Conservation (phyloP, 257 asterid genomes). For the Salvia hispanica region DNA sequence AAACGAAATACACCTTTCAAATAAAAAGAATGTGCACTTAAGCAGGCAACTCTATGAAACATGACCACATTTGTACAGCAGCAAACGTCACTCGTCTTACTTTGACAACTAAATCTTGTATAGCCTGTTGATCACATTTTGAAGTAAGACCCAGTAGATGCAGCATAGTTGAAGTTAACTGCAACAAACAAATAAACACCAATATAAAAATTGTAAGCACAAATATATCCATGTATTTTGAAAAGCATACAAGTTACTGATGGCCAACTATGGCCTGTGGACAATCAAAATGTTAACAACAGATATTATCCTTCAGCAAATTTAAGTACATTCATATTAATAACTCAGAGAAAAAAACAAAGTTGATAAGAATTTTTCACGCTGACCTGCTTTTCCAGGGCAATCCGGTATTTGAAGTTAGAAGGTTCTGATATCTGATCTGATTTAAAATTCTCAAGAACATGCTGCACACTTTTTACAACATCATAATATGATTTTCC, state of each 20-base stretch:
- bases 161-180: slow-evolving; percentile 89
- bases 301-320: too few species aligned
- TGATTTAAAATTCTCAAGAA: slow-evolving; percentile 73
- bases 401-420: slow-evolving; percentile 77
- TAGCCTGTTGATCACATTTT: slow-evolving; percentile 41
- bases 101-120: slow-evolving; percentile 69
- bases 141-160: slow-evolving; percentile 89
- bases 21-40: not conserved
- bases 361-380: slow-evolving; percentile 27
- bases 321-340: slow-evolving; percentile 12
- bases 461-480: slow-evolving; percentile 72
- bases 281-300: not conserved
- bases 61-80: not conserved
- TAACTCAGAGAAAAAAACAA: slow-evolving; percentile 21
- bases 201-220: slow-evolving; percentile 8
- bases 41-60: slow-evolving; percentile 10
- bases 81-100: slow-evolving; percentile 45
- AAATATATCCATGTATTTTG: not conserved
- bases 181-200: slow-evolving; percentile 35
- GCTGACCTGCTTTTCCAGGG: slow-evolving; percentile 92
- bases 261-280: slow-evolving; percentile 3
- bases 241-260: not conserved
- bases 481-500: slow-evolving; percentile 78
- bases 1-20: not conserved
- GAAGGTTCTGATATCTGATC: slow-evolving; percentile 76